Base-by-base conservation (phyloP, 768 basidiomycete species). In the Lentinula aciculospora region DNA sequence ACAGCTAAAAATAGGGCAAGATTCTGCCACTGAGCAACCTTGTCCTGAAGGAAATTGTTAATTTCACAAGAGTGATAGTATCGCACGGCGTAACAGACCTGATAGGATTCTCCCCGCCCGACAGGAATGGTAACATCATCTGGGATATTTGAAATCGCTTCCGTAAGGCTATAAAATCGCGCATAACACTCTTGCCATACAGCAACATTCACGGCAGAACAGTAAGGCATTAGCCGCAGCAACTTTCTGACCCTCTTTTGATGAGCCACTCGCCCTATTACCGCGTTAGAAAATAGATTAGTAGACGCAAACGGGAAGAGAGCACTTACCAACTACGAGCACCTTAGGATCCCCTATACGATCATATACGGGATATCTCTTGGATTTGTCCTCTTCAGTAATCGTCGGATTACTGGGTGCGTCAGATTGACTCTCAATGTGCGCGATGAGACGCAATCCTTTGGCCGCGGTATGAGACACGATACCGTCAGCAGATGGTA, bases 151-250 rank as follows among this genome's bases (percentile, higher is more conserved):
- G 79, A 76, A 45, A 87, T 72, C 49, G 78, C 72, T 65, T 89
- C 88, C 13, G 81, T 81, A 44, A 92, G 69, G 4, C 75, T 71
- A 27, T 77, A 76, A 89, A 90, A 93, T 48, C 89, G 76, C 74
- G 80, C 85, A 67, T 86, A 92, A 60, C 83, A 86, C 65, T 94
- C 92, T 61, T 86, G 78, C 92, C 92, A 94, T 2, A 90, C 86
- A 0, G 87, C 88, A 21, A 88, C 74, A 53, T 90, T 83, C n/a
- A 83, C 79, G 1, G 84, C 80, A 29, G 81, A 80, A 13, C 87
- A 83, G 28, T 80, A 81, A 1, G 83, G 78, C 46, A 91, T 76
- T 54, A 82, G 66, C 5, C 88, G 81, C 51, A 92, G 68, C 25
- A 90, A 72, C 68, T 84, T 88, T 15, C 92, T 78, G 28, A 91